Evolutionary conservation across 352 stramenopile species (phyloP).

Genomic region (Phytophthora crassamura): DNA sequence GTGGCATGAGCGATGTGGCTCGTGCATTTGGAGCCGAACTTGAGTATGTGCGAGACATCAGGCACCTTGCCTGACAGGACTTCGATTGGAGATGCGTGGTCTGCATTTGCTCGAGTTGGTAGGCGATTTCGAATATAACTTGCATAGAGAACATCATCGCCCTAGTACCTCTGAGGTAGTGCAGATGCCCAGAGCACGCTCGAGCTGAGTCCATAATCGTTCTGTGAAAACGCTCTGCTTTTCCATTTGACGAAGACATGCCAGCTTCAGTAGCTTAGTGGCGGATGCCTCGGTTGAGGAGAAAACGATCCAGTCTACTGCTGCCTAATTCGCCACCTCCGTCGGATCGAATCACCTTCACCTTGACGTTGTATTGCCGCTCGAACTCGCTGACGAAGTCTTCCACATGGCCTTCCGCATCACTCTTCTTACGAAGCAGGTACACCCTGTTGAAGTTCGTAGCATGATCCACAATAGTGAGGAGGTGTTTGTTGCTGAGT

Average conservation of each 20-base stretch:
- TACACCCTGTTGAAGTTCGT: constrained; percentile 12
- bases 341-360: constrained; percentile 7
- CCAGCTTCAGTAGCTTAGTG: neutral
- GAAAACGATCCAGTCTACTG: neutral
- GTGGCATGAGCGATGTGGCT: neutral
- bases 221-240: constrained; percentile 6
- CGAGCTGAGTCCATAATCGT: neutral
- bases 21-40: constrained; percentile 12
- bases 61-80: constrained; percentile 1
- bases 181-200: neutral
- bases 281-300: constrained; percentile 11
- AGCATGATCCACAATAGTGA: constrained; percentile 17
- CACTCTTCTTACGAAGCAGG: constrained; percentile 7
- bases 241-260: constrained; percentile 9
- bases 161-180: constrained; percentile 12
- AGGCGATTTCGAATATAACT: constrained; percentile 15
- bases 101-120: constrained; percentile 7
- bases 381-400: constrained; percentile 15
- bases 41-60: constrained; percentile 6
- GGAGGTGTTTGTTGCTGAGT: constrained; percentile 8
- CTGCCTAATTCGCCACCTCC: constrained; percentile 11
- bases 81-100: constrained; percentile 9
- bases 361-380: neutral
- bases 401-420: neutral
- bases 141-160: constrained; percentile 9